phyloP scores from a whole-genome alignment of 192 early-diverging fungal genomes.

The Umbelopsis vinacea region DNA sequence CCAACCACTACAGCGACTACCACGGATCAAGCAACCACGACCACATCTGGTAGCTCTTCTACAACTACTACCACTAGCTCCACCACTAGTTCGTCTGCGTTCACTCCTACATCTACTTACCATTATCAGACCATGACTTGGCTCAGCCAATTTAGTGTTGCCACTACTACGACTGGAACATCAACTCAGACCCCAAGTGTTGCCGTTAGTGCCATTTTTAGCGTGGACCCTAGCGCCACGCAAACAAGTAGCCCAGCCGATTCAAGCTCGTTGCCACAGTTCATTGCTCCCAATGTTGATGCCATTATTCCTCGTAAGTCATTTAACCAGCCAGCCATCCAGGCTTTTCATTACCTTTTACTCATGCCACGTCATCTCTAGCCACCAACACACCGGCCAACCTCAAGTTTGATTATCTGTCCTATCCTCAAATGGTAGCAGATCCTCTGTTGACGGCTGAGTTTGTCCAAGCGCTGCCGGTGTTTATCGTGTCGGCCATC shows the following conservation, averaged over 20 bases:
- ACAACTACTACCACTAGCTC: slow-evolving; percentile 17
- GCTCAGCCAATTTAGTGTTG: slow-evolving; percentile 23
- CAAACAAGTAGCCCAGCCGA: background rate
- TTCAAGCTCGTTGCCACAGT: slow-evolving; percentile 23
- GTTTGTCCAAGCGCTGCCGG: slow-evolving; percentile 32
- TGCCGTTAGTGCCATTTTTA: slow-evolving; percentile 17
- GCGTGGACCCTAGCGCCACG: background rate
- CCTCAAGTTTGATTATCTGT: slow-evolving; percentile 30
- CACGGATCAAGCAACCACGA: background rate
- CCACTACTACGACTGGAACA: background rate
- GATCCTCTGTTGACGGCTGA: slow-evolving; percentile 35
- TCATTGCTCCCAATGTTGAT: slow-evolving; percentile 35
- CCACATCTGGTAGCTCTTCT: background rate
- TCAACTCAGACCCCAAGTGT: background rate
- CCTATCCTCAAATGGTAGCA: slow-evolving; percentile 36
- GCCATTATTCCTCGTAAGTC: slow-evolving; percentile 26
- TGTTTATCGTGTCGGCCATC: slow-evolving; percentile 22
- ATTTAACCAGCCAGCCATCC: background rate
- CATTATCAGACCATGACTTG: slow-evolving; percentile 31
- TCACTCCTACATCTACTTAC: slow-evolving; percentile 27
- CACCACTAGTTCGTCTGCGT: background rate
- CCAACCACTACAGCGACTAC: background rate
- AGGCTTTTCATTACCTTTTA: too few species aligned
- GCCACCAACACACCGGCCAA: slow-evolving; percentile 7
- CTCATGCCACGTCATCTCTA: background rate